phyloP scores from a whole-genome alignment of 2,329 filamentous ascomycete genomes.

The Rhytidhysteron rufulum region DNA sequence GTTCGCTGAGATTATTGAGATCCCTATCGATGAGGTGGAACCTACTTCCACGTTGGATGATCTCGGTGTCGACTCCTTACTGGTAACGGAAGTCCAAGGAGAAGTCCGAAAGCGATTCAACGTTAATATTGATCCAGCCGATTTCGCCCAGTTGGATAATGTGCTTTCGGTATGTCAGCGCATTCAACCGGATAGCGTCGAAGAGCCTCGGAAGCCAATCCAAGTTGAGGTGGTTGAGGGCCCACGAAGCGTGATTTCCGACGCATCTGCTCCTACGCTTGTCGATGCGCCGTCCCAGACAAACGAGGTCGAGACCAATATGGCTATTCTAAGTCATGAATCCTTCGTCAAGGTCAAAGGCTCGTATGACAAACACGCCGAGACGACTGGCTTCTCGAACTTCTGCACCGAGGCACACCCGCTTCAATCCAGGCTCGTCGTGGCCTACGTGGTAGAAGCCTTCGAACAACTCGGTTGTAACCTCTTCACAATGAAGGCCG shows the following conservation, averaged over 20 bases:
- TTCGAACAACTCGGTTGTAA: slow-evolving; percentile 18
- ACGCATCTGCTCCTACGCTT: no score
- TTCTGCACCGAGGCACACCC: slow-evolving; percentile 12
- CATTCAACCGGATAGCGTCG: no score
- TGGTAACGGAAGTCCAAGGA: slow-evolving; percentile 30
- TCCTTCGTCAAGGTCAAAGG: neutral
- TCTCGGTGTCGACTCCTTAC: slow-evolving; percentile 38
- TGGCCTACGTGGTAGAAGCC: slow-evolving; percentile 23
- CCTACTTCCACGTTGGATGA: slow-evolving; percentile 22
- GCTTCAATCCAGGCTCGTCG: slow-evolving; percentile 16
- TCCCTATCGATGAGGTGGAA: slow-evolving; percentile 12
- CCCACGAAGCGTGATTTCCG: no score
- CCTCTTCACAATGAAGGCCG: slow-evolving; percentile 8
- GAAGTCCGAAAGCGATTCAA: no score
- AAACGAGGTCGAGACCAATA: no score
- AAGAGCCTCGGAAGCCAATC: no score
- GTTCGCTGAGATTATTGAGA: slow-evolving; percentile 15
- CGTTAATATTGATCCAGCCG: no score
- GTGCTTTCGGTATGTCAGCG: no score
- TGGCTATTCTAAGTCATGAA: no score
- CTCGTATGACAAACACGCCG: slow-evolving; percentile 2
- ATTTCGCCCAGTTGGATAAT: no score
- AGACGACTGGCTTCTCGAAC: neutral
- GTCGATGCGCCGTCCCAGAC: no score
- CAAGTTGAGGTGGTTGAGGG: no score